phyloP scores from a whole-genome alignment of 2,329 filamentous ascomycete genomes.

The Colletotrichum agaves region DNA sequence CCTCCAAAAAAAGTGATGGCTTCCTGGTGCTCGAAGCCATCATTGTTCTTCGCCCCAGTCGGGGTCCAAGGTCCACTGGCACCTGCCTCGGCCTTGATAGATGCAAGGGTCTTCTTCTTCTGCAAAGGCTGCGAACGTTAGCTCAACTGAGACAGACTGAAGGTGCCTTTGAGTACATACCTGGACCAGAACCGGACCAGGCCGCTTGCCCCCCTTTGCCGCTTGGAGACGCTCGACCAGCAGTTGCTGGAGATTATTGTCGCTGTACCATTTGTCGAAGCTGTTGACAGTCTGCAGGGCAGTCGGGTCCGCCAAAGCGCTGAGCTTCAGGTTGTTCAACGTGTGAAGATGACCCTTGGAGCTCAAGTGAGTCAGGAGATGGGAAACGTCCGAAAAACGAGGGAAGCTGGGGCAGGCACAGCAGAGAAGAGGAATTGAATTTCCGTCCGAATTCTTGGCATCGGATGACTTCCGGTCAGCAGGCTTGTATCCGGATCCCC shows the following conservation, averaged over 20 bases:
- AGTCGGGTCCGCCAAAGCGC: slow-evolving; percentile 59
- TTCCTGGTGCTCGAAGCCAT: slow-evolving; percentile 19
- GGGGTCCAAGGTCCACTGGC: slow-evolving; percentile 15
- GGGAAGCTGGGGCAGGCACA: slow-evolving; percentile 84
- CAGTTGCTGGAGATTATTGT: slow-evolving; percentile 75
- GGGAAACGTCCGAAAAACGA: slow-evolving; percentile 88
- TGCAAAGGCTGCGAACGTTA: slow-evolving; percentile 11
- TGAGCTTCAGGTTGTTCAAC: slow-evolving; percentile 77
- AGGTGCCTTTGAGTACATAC: not conserved
- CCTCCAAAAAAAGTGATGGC: slow-evolving; percentile 29
- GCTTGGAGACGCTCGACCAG: slow-evolving; percentile 81
- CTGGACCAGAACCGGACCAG: slow-evolving; percentile 31
- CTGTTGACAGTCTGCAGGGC: slow-evolving; percentile 74
- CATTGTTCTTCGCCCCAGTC: not conserved
- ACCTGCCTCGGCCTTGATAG: slow-evolving; percentile 13
- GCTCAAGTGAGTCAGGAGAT: slow-evolving; percentile 89
- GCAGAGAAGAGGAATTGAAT: slow-evolving; percentile 77
- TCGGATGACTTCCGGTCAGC: slow-evolving; percentile 37
- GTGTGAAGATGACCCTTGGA: slow-evolving; percentile 93
- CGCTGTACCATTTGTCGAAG: slow-evolving; percentile 83
- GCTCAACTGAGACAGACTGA: not conserved
- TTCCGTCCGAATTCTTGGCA: slow-evolving; percentile 26
- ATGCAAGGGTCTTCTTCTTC: slow-evolving; percentile 24
- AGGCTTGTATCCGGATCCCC: slow-evolving; percentile 36
- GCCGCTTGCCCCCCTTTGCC: slow-evolving; percentile 69